Evolutionary conservation across 352 stramenopile species (phyloP).

Genomic region (Hyaloperonospora brassicae): DNA sequence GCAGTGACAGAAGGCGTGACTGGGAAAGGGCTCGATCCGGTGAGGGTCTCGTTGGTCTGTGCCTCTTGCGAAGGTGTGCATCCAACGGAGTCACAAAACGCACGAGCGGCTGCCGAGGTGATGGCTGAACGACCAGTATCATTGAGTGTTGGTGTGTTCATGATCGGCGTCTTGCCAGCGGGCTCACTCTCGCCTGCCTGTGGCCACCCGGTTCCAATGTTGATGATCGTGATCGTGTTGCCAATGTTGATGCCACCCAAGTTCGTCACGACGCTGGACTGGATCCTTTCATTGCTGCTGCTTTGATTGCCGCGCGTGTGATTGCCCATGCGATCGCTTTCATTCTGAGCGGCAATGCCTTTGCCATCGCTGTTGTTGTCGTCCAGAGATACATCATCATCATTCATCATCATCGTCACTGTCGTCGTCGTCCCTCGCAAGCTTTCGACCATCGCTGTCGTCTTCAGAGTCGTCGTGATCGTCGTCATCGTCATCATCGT

Average conservation of each 20-base stretch:
- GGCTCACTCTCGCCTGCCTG: slow-evolving; percentile 3
- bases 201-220: slow-evolving; percentile 17
- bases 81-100: slow-evolving; percentile 17
- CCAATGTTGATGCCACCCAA: slow-evolving; percentile 31
- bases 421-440: background rate
- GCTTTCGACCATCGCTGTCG: background rate
- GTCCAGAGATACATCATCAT: no score
- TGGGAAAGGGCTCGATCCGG: background rate
- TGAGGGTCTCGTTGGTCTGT: background rate
- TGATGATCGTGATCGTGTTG: slow-evolving; percentile 36
- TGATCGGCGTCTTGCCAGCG: slow-evolving; percentile 1
- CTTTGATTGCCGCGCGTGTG: slow-evolving; percentile 8
- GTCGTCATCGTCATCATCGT: slow-evolving; percentile 3
- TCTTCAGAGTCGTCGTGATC: slow-evolving; percentile 1
- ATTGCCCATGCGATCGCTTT: slow-evolving; percentile 6
- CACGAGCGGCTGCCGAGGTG: slow-evolving; percentile 13
- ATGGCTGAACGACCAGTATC: slow-evolving; percentile 12
- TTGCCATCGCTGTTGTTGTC: slow-evolving; percentile 5
- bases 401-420: background rate
- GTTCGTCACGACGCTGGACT: slow-evolving; percentile 24
- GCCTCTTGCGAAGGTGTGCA: slow-evolving; percentile 7
- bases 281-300: slow-evolving; percentile 10
- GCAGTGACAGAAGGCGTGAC: background rate
- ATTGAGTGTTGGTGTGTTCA: background rate
- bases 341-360: background rate